Evolutionary conservation across 1,139 yeast genomes (phyloP).

Genomic region (Sugiyamaella sp.): DNA sequence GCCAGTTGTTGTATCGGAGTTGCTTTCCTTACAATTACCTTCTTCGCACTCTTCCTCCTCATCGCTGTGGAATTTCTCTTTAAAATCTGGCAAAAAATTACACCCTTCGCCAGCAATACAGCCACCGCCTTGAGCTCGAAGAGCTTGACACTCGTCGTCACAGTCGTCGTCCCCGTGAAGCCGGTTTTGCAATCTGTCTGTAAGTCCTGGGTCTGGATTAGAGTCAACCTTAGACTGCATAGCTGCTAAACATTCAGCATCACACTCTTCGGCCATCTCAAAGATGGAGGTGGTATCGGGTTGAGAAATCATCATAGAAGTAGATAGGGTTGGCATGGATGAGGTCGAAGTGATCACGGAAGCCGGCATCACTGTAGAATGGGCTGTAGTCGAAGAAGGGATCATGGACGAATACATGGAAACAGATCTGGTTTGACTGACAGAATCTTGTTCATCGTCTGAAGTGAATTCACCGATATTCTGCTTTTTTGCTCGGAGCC

Average conservation of each 20-base stretch:
- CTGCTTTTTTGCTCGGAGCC: conserved; percentile 17
- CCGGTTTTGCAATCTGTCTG: conserved; percentile 3
- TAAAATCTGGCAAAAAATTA: conserved; percentile 16
- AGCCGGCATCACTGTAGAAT: not conserved
- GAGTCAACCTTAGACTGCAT: not conserved
- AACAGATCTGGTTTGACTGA: not conserved
- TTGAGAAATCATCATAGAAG: conserved; percentile 3
- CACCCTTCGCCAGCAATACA: conserved; percentile 13
- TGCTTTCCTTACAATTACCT: conserved; percentile 4
- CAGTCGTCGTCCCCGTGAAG: conserved; percentile 16
- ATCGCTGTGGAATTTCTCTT: conserved; percentile 17
- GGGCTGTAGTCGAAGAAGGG: not conserved
- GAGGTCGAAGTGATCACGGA: not conserved
- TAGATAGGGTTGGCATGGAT: not conserved
- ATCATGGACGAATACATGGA: not conserved
- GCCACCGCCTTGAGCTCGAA: conserved; percentile 11
- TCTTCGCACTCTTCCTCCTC: conserved; percentile 16
- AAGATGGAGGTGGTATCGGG: conserved; percentile 5
- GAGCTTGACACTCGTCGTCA: conserved; percentile 16
- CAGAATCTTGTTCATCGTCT: conserved; percentile 16
- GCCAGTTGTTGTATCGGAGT: not conserved
- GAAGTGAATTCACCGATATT: conserved; percentile 15
- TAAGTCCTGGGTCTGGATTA: conserved; percentile 1
- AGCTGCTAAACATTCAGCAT: conserved; percentile 14
- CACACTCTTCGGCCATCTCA: not conserved